Evolutionary conservation across 2,329 filamentous ascomycete genomes (phyloP), one percentile per base, ranked within the genome.

Genomic region (Sarocladium kiliense): DNA sequence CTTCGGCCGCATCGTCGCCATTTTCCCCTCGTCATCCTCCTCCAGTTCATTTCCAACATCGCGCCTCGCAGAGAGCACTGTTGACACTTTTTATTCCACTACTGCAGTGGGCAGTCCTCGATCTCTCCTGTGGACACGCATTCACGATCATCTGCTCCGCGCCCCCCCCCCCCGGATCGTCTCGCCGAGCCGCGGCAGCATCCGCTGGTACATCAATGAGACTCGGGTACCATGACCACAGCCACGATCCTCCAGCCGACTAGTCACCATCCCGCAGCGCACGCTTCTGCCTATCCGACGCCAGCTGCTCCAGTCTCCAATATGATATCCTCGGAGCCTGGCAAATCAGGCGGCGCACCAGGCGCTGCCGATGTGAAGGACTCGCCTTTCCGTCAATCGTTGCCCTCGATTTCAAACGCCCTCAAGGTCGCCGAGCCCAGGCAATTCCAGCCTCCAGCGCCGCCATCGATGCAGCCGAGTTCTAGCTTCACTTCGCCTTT

Each of bases 401-500:
- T 89, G 55, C 87, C 90, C 7, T 95, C 90, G 3, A 90, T 96
- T 55, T 77, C 75, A 14, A 77, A 80, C 59, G 74, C 79, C 51
- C 78, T 80, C 51, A 74, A 71, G 16, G 74, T 69, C 79, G 87
- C 68, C 79, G 92, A 77, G 81, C 85, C 60, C 75, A 79, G 70
- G 60, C 87, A 77, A 61, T 72, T 76, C 14, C 68, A 71, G 19
- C 66, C 73, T 16, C 65, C 67, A 26, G 59, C 64, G 34, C 63
- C 63, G 68, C 71, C 58, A 64, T 70, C 61, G 56, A 58, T 66
- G 26, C 66, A 66, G 56, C 58, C 66, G 18, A 59, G 63, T 47
- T 62, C 68, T 3, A 62, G 65, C 47, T 57, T 72, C 56, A 68
- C 69, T 2, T 71, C 70, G n/a, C 80, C 82, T 21, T 79, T 82